Conservation (phyloP, 2,329 filamentous ascomycete genomes). For the Colletotrichum sidae region DNA sequence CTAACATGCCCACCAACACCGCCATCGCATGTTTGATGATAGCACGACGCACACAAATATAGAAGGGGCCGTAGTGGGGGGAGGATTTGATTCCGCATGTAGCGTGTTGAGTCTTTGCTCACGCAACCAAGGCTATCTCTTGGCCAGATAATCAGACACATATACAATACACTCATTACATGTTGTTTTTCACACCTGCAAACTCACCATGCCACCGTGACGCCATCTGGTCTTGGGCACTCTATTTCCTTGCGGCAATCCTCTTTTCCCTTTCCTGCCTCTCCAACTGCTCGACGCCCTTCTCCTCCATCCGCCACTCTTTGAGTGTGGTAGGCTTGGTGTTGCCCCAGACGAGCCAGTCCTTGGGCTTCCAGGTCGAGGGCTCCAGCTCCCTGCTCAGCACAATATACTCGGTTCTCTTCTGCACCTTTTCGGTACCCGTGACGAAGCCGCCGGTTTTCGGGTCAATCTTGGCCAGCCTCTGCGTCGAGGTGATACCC, state of each 20-base stretch:
- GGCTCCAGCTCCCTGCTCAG: conserved; percentile 62
- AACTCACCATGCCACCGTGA: background rate
- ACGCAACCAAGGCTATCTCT: conserved; percentile 22
- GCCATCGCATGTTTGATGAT: background rate
- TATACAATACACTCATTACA: conserved; percentile 39
- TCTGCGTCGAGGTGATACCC: conserved; percentile 67
- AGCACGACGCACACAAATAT: background rate
- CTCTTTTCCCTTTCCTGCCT: conserved; percentile 19
- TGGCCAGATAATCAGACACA: conserved; percentile 28
- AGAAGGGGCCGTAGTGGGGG: background rate
- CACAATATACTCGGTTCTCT: conserved; percentile 74
- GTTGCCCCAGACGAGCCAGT: conserved; percentile 76
- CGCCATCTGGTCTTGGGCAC: too few relatives aligned
- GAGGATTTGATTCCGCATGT: conserved; percentile 15
- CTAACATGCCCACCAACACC: conserved; percentile 43
- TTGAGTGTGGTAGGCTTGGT: conserved; percentile 64
- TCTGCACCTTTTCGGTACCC: conserved; percentile 61
- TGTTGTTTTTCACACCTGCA: conserved; percentile 33
- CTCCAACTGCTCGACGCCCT: conserved; percentile 48
- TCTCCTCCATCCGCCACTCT: conserved; percentile 48
- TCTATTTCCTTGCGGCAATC: background rate
- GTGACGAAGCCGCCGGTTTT: conserved; percentile 47
- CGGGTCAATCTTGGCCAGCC: conserved; percentile 55
- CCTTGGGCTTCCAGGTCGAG: conserved; percentile 57
- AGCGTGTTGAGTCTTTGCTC: conserved; percentile 23